Evolutionary conservation across 2,329 filamentous ascomycete genomes (phyloP).

Genomic region (Chrysoporthe austroafricana): DNA sequence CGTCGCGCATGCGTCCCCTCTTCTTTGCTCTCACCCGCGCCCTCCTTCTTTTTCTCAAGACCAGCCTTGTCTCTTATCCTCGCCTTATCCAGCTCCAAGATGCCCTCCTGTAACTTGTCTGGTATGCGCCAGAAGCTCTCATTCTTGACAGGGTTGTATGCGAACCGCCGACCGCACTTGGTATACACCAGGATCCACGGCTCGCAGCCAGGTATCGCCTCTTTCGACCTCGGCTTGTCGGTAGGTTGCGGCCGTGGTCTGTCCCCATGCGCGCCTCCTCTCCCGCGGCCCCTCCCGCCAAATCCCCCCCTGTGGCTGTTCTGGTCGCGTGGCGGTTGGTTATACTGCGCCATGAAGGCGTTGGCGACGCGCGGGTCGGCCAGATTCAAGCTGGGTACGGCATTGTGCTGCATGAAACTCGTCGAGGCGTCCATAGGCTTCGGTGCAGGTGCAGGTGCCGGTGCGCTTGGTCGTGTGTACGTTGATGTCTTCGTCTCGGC

Average conservation of each 20-base stretch:
- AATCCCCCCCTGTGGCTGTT: constrained; percentile 41
- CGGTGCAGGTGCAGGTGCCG: constrained; percentile 32
- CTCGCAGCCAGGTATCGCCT: constrained; percentile 76
- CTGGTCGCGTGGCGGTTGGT: constrained; percentile 43
- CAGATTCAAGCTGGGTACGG: constrained; percentile 44
- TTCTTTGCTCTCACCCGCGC: constrained; percentile 26
- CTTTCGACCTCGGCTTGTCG: constrained; percentile 81
- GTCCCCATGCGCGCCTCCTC: constrained; percentile 56
- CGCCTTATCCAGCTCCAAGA: constrained; percentile 73
- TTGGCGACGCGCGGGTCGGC: constrained; percentile 62
- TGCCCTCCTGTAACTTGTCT: constrained; percentile 79
- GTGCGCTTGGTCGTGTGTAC: constrained; percentile 72
- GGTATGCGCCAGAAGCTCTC: constrained; percentile 96
- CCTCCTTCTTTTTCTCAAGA: constrained; percentile 29
- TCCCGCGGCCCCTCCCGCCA: constrained; percentile 39
- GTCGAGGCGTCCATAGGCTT: constrained; percentile 37
- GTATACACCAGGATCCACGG: constrained; percentile 95
- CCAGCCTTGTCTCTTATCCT: constrained; percentile 64
- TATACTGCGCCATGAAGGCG: constrained; percentile 62
- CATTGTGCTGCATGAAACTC: constrained; percentile 48
- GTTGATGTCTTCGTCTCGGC: constrained; percentile 81
- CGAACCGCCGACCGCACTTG: constrained; percentile 85
- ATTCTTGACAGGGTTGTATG: constrained; percentile 84
- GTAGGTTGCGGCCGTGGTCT: constrained; percentile 68
- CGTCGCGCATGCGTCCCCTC: constrained; percentile 18